These are phyloP conservation scores for Aureobasidium vineae DNA, from an alignment of 2,329 filamentous ascomycete genomes.

Conservation along the genomic window DNA sequence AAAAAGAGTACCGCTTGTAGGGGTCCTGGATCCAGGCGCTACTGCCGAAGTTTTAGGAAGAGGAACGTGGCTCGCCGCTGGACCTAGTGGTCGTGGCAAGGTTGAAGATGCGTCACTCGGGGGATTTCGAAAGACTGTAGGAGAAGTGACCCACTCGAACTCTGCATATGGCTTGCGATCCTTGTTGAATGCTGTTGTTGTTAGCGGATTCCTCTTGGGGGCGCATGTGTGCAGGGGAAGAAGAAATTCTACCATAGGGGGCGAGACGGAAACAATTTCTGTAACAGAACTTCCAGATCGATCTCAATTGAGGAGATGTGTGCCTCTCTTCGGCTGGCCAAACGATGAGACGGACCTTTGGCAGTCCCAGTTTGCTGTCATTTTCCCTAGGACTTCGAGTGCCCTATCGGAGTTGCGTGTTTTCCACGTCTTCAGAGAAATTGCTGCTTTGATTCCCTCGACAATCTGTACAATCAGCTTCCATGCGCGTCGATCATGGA, in stretches of 20 bases:
- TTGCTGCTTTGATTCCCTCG: background rate
- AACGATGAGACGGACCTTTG: background rate
- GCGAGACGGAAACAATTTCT: background rate
- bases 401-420: background rate
- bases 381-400: background rate
- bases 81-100: background rate
- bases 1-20: background rate
- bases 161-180: background rate
- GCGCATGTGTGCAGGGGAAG: no score
- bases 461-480: background rate
- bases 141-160: background rate
- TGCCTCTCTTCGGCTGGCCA: background rate
- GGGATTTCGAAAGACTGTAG: background rate
- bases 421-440: background rate
- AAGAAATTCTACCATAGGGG: background rate
- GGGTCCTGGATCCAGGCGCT: background rate
- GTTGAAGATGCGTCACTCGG: background rate
- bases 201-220: background rate
- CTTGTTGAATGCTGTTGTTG: background rate
- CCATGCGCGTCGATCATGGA: no score
- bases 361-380: background rate
- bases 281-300: constrained; percentile 6
- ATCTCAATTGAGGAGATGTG: background rate
- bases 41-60: background rate
- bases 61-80: background rate